Percentiles rank a stretch among this genome's conserved stretches.
Conservation (phyloP, 2,329 filamentous ascomycete species). For the Aureobasidium lini region DNA sequence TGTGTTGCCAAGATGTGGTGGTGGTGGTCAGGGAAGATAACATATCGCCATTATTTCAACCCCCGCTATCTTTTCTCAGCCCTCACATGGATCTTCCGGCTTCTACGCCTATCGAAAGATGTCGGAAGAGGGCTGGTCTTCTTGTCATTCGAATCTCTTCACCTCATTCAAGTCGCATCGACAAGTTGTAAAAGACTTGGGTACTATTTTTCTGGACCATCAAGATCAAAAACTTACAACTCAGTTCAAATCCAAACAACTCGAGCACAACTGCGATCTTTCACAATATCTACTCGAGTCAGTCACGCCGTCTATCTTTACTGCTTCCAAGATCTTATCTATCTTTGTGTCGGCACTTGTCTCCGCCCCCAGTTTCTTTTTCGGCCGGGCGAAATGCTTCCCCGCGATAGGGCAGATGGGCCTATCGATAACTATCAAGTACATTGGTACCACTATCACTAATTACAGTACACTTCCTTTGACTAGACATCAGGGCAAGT, state of each 20-base stretch:
- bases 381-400: background rate
- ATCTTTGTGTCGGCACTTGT: background rate
- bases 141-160: too few species aligned
- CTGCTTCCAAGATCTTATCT: background rate
- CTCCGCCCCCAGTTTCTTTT: background rate
- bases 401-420: slow-evolving; percentile 5
- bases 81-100: background rate
- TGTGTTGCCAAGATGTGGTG: background rate
- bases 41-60: background rate
- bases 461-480: background rate
- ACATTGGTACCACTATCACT: background rate
- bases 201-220: too few species aligned
- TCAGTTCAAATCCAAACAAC: background rate
- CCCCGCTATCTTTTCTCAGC: background rate
- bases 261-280: background rate
- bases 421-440: slow-evolving; percentile 7
- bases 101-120: background rate
- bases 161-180: too few species aligned
- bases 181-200: too few species aligned
- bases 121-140: background rate
- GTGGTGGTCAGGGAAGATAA: background rate
- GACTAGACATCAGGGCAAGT: background rate
- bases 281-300: background rate
- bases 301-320: background rate
- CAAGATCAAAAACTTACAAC: too few species aligned